These are phyloP conservation scores for Emericellopsis terricola DNA, from an alignment of 495 filamentous ascomycete species.

Conservation along the genomic window DNA sequence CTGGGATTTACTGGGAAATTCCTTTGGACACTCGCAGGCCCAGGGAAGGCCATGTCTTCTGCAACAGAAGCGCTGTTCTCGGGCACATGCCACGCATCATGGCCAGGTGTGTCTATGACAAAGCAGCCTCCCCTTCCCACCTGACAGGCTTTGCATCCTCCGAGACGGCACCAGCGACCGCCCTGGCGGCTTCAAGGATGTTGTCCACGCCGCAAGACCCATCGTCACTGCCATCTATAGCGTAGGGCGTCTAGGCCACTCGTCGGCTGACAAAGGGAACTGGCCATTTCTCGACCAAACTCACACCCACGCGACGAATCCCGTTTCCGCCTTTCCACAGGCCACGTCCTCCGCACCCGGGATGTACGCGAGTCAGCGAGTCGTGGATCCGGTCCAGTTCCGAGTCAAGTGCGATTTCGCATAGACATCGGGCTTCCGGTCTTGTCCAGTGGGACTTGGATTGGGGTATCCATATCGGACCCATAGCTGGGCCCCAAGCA, in stretches of 20 bases:
- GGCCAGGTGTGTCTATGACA: conserved; percentile 52
- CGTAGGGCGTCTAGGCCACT: conserved; percentile 73
- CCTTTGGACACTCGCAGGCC: too few species aligned
- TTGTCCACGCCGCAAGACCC: conserved; percentile 64
- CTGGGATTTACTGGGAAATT: neutral
- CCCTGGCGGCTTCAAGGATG: conserved; percentile 20
- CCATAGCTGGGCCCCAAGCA: too few species aligned
- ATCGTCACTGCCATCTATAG: conserved; percentile 71
- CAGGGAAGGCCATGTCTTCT: too few species aligned
- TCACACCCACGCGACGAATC: conserved; percentile 85
- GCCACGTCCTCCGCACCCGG: too few species aligned
- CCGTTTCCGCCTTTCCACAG: conserved; percentile 74
- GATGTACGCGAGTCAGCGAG: too few species aligned
- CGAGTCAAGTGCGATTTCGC: too few species aligned
- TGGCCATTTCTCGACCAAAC: conserved; percentile 78
- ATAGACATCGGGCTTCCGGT: too few species aligned
- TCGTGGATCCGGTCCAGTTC: too few species aligned
- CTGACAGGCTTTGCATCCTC: conserved; percentile 80
- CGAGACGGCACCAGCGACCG: conserved; percentile 45
- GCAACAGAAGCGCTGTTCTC: too few species aligned
- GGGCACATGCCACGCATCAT: conserved; percentile 68
- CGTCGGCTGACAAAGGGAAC: conserved; percentile 76
- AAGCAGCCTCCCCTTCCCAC: conserved; percentile 73
- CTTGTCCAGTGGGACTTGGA: too few species aligned
- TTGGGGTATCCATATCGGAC: too few species aligned